phyloP scores from a whole-genome alignment of 1,284 basidiomycete genomes.

The Marasmius fiardii region DNA sequence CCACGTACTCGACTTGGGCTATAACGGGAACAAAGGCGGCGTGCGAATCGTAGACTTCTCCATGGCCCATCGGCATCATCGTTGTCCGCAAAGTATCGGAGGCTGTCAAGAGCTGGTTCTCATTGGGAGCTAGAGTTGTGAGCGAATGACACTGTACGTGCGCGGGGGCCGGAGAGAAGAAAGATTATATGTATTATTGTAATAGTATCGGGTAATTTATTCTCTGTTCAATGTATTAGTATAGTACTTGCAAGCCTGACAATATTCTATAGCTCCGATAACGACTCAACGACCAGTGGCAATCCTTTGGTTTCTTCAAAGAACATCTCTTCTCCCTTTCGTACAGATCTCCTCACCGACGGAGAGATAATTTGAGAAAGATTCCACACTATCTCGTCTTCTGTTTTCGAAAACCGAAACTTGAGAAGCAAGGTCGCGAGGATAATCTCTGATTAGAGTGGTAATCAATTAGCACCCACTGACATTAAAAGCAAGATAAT shows the following conservation, averaged over 20 bases:
- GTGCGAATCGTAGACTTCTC: not conserved
- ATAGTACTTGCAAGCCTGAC: not conserved
- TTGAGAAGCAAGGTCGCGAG: constrained; percentile 30
- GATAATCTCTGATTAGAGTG: constrained; percentile 28
- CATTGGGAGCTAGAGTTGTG: too few relatives aligned
- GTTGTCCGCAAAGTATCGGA: not conserved
- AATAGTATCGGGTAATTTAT: too few relatives aligned
- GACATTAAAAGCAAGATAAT: not conserved
- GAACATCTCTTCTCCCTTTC: constrained; percentile 10
- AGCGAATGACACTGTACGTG: too few relatives aligned
- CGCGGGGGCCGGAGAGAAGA: not conserved
- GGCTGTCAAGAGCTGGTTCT: not conserved
- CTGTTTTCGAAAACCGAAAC: constrained; percentile 30
- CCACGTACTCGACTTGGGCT: not conserved
- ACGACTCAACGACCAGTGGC: constrained; percentile 25
- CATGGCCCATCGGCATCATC: not conserved
- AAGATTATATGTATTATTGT: not conserved
- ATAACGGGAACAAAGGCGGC: not conserved
- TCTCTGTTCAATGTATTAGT: too few relatives aligned
- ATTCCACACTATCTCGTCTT: constrained; percentile 38
- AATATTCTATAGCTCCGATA: not conserved
- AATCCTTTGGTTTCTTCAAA: constrained; percentile 31
- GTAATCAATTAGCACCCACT: not conserved
- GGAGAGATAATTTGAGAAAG: constrained; percentile 40
- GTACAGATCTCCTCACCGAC: constrained; percentile 24